Evolutionary conservation across 768 basidiomycete species (phyloP).

Genomic region (Pisolithus marmoratus): DNA sequence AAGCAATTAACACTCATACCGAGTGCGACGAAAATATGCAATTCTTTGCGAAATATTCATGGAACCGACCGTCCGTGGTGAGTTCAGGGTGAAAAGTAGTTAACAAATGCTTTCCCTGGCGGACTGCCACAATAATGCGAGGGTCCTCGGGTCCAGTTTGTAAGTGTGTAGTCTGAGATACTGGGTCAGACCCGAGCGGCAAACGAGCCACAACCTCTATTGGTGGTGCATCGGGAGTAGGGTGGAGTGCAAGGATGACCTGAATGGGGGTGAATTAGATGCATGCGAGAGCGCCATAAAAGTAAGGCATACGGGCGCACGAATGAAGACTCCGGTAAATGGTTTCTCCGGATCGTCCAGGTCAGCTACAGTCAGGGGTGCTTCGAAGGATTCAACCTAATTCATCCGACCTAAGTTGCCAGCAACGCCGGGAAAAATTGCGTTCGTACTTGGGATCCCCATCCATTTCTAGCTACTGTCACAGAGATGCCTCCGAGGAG

Average conservation of each 20-base stretch:
- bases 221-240: conserved; percentile 44
- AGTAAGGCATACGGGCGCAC: conserved; percentile 65
- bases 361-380: conserved; percentile 57
- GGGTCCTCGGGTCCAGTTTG: conserved; percentile 47
- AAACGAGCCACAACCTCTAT: conserved; percentile 70
- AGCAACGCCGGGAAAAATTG: not conserved
- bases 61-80: conserved; percentile 80
- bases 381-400: conserved; percentile 90
- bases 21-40: conserved; percentile 47
- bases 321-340: conserved; percentile 87
- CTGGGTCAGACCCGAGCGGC: conserved; percentile 45
- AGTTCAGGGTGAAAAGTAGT: conserved; percentile 96
- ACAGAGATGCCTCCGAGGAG: conserved; percentile 76
- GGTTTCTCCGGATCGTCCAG: conserved; percentile 54
- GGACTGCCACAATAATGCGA: conserved; percentile 73
- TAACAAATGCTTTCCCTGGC: conserved; percentile 78
- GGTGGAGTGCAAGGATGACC: conserved; percentile 57
- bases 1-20: not conserved
- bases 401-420: not conserved
- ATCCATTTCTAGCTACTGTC: conserved; percentile 82
- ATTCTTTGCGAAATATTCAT: conserved; percentile 81
- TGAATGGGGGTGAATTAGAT: conserved; percentile 20
- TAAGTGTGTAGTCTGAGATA: conserved; percentile 29
- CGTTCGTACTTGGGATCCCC: conserved; percentile 77
- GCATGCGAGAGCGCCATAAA: not conserved